Evolutionary conservation across 768 basidiomycete genomes (phyloP).

Genomic region (Ramaria sp.): DNA sequence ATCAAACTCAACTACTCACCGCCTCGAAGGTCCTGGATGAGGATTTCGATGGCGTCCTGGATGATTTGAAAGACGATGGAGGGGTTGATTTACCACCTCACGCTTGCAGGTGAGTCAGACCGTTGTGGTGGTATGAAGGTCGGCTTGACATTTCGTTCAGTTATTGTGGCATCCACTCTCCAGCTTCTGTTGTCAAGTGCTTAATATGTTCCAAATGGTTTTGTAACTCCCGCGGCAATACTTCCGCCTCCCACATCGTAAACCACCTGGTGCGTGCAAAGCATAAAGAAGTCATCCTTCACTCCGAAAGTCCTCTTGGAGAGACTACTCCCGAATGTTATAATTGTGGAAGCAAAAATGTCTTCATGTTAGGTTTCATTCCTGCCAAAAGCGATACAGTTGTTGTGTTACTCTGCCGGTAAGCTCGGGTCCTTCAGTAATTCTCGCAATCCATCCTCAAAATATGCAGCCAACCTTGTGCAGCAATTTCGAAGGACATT

Average conservation of each 20-base stretch:
- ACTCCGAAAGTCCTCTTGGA: constrained; percentile 89
- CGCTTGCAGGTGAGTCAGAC: constrained; percentile 73
- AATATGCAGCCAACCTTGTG: constrained; percentile 83
- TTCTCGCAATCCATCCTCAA: constrained; percentile 5
- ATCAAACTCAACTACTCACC: constrained; percentile 19
- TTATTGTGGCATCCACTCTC: constrained; percentile 97
- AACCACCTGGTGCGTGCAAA: constrained; percentile 98
- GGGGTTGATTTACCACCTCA: constrained; percentile 76
- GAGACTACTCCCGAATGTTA: constrained; percentile 99
- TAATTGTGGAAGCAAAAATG: constrained; percentile 98
- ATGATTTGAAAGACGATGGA: constrained; percentile 77
- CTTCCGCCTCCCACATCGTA: constrained; percentile 97
- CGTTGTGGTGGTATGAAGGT: constrained; percentile 14
- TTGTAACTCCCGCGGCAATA: constrained; percentile 97
- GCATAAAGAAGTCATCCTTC: constrained; percentile 97
- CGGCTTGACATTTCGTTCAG: constrained; percentile 27
- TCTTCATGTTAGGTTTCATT: constrained; percentile 98
- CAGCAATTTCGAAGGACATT: constrained; percentile 93
- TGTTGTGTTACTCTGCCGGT: constrained; percentile 95
- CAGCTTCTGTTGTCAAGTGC: constrained; percentile 94
- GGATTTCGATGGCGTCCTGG: constrained; percentile 82
- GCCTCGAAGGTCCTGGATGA: constrained; percentile 42
- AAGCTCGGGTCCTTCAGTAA: constrained; percentile 20
- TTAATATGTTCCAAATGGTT: constrained; percentile 92
- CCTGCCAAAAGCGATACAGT: constrained; percentile 99